Conservation (phyloP, 2,329 filamentous ascomycete genomes). For the Paraphoma chrysanthemicola region DNA sequence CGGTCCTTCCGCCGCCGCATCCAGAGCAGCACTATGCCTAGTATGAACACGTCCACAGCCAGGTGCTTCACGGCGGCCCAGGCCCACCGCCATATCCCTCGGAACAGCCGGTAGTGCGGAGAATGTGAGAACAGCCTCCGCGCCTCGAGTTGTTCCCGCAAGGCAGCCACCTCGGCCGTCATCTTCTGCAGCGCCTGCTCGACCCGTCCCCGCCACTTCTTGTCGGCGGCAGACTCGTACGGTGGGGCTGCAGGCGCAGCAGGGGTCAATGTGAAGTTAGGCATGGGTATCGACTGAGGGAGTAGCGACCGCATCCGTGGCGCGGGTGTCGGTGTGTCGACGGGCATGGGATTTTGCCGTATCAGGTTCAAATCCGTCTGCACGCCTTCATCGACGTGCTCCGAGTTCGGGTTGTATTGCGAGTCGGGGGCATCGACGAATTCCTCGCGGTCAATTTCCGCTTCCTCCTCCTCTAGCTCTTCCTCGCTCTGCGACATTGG, state of each 20-base stretch:
- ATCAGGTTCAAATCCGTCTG: conserved; percentile 19
- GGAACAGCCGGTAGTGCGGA: conserved; percentile 66
- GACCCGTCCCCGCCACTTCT: conserved; percentile 80
- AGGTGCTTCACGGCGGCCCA: conserved; percentile 84
- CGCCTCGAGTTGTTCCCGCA: conserved; percentile 87
- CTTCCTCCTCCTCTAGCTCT: conserved; percentile 53
- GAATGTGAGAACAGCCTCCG: conserved; percentile 73
- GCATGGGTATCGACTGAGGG: conserved; percentile 29
- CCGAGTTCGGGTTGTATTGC: conserved; percentile 47
- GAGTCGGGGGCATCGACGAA: conserved; percentile 59
- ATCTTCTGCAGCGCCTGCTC: conserved; percentile 87
- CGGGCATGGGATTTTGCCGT: conserved; percentile 15
- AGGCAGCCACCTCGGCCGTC: conserved; percentile 88
- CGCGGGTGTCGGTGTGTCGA: conserved; percentile 25
- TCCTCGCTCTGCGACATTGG: conserved; percentile 80
- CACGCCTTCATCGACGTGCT: conserved; percentile 31
- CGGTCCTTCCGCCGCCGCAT: conserved; percentile 75
- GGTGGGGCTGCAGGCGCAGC: conserved; percentile 5
- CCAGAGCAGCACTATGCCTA: conserved; percentile 73
- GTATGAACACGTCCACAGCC: conserved; percentile 71
- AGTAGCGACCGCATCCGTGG: conserved; percentile 22
- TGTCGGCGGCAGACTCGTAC: conserved; percentile 43
- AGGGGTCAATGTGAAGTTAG: conserved; percentile 12
- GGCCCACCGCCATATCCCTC: conserved; percentile 53
- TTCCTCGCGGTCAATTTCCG: conserved; percentile 47